phyloP scores from a whole-genome alignment of 768 basidiomycete genomes.

The Phanerodontia chrysosporium region DNA sequence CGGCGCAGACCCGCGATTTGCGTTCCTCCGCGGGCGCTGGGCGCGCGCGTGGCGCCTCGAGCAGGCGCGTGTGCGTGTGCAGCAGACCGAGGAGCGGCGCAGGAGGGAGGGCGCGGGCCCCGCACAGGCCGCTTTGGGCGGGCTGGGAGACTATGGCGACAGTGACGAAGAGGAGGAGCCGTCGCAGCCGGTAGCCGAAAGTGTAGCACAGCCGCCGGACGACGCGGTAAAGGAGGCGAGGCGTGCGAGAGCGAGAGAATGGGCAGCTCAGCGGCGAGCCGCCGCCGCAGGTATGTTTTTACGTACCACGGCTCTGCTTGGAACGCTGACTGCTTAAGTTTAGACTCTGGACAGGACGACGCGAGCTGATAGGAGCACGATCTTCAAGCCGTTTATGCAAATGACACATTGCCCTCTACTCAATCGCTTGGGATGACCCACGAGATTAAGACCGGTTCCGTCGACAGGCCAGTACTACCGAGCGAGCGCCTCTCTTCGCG shows the following conservation, averaged over 20 bases:
- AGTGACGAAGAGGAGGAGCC: conserved; percentile 20
- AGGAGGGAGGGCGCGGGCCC: conserved; percentile 22
- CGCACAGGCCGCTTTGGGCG: conserved; percentile 33
- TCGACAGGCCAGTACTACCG: too few species aligned
- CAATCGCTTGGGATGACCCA: too few species aligned
- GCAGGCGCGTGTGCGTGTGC: conserved; percentile 42
- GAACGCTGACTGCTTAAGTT: too few species aligned
- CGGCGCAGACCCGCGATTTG: conserved; percentile 72
- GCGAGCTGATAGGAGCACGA: too few species aligned
- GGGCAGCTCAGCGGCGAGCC: conserved; percentile 49
- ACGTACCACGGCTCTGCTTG: too few species aligned
- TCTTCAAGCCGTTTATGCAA: too few species aligned
- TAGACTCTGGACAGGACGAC: too few species aligned
- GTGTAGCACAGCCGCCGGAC: conserved; percentile 6
- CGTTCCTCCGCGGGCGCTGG: conserved; percentile 80
- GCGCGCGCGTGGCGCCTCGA: conserved; percentile 54
- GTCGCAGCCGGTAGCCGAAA: not conserved
- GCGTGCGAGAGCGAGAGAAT: conserved; percentile 53
- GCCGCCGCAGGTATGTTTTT: too few species aligned
- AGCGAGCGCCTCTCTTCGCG: too few species aligned
- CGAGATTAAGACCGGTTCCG: too few species aligned
- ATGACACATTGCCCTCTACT: too few species aligned
- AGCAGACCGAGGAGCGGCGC: conserved; percentile 22
- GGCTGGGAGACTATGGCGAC: conserved; percentile 37
- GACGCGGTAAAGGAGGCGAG: conserved; percentile 41